phyloP scores from a whole-genome alignment of 2,329 filamentous ascomycete species.

The Nigrospora sphaerica region DNA sequence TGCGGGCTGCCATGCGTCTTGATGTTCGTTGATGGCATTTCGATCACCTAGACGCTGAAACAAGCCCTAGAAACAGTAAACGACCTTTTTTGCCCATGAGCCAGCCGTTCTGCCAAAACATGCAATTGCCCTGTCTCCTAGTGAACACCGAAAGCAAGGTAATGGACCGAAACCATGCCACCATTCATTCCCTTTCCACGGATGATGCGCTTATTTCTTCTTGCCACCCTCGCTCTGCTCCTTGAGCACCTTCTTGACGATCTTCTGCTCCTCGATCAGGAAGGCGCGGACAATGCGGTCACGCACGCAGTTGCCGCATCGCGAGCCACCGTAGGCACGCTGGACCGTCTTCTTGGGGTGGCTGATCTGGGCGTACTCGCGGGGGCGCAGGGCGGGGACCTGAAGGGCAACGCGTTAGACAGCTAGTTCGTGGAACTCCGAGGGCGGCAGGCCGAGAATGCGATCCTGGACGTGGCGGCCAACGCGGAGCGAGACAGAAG shows the following conservation, averaged over 20 bases:
- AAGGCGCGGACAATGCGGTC: constrained; percentile 97
- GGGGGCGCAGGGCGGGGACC: constrained; percentile 94
- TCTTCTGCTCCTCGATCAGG: constrained; percentile 99
- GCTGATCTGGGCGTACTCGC: constrained; percentile 95
- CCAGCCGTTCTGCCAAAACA: constrained; percentile 19
- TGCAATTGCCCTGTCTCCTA: constrained; percentile 22
- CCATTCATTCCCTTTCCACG: constrained; percentile 7
- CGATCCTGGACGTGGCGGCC: too few relatives aligned
- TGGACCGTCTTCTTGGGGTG: constrained; percentile 99
- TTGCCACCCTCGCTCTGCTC: constrained; percentile 71
- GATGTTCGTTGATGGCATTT: constrained; percentile 23
- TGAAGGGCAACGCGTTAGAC: constrained; percentile 24
- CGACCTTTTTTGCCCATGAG: constrained; percentile 13
- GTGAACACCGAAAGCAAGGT: constrained; percentile 26
- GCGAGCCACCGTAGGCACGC: constrained; percentile 95
- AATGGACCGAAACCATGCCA: constrained; percentile 23
- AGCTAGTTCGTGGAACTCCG: too few relatives aligned
- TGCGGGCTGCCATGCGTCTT: constrained; percentile 2
- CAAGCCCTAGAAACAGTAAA: constrained; percentile 23
- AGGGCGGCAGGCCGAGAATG: too few relatives aligned
- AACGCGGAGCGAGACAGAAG: too few relatives aligned
- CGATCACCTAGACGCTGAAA: constrained; percentile 24
- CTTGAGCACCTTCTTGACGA: constrained; percentile 99
- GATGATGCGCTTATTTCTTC: constrained; percentile 52
- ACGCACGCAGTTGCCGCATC: constrained; percentile 97